Base-by-base conservation (phyloP, 441 rosid genomes). In the Geranium incanum region DNA sequence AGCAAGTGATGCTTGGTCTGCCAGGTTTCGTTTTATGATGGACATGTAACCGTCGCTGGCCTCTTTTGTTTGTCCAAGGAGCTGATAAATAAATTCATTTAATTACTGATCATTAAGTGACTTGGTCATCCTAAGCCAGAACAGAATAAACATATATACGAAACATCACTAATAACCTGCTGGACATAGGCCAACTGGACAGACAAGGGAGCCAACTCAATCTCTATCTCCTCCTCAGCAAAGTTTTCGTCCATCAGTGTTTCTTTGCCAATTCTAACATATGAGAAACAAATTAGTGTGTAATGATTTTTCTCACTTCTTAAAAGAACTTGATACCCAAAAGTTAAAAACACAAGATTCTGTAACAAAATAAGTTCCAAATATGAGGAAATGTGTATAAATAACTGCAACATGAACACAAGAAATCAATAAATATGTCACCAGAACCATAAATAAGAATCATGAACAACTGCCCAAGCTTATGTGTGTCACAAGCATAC, bases 231-330 rank as follows among this genome's bases (percentile, higher is more conserved):
- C 74, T 90, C 97, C 68, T 93, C 93, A 72, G 86, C 90, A 73
- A 79, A 80, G 72, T 81, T 85, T 1, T 90, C 96, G 3, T 90
- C 95, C 66, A 95, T 82, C 65, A 94, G 84, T 55, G 83, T 79
- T 80, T 89, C 97, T 82, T 92, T 93, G 77, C 99, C 95, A 85
- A 94, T 82, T 81, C 99, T 94, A 82, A 79, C 39, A 77, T 69
- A 70, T 80, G 50, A 12, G 6, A 71, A 13, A 67, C 62, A 21
- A 5, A 16, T 33, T 67, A 71, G 75, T 37, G 45, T 57, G 39
- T 48, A 2, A 70, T 48, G 57, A 71, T n/a, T 48, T 13, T 48
- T 9, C 55, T 9, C 11, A 8, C 63, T 15, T 55, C 60, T 43
- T 0, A 0, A 13, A 1, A 48, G 1, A 48, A 8, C 1, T 0